Conservation (phyloP, 2,329 filamentous ascomycete genomes). For the Ceratocystis cacaofunesta region DNA sequence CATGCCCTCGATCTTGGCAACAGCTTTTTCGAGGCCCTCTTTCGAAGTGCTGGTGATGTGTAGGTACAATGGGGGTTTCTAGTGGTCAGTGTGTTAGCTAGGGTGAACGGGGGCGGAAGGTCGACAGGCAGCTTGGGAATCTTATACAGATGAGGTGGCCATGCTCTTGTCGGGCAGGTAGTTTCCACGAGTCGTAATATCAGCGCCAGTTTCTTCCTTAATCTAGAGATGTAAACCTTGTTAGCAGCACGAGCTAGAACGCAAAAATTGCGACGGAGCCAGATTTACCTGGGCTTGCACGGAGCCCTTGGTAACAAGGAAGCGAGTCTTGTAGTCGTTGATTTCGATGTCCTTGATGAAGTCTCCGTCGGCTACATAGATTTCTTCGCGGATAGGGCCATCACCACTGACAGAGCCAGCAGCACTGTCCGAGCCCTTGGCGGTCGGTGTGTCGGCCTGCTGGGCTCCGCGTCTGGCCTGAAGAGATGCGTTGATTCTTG, state of each 20-base stretch:
- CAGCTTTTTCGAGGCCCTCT: conserved; percentile 76
- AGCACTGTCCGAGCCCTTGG: conserved; percentile 34
- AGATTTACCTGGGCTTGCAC: conserved; percentile 95
- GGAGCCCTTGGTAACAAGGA: conserved; percentile 89
- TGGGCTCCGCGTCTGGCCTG: conserved; percentile 81
- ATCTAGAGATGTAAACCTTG: conserved; percentile 49
- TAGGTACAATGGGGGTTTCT: conserved; percentile 89
- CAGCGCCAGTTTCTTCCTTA: conserved; percentile 98
- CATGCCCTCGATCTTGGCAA: conserved; percentile 78
- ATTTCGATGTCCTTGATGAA: conserved; percentile 99
- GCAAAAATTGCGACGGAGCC: background rate
- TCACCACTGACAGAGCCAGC: conserved; percentile 24
- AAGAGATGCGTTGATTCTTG: conserved; percentile 69
- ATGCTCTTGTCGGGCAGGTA: conserved; percentile 97
- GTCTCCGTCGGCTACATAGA: conserved; percentile 92
- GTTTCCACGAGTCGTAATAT: conserved; percentile 94
- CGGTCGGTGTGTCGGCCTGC: conserved; percentile 76
- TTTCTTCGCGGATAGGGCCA: conserved; percentile 60
- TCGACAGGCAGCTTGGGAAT: background rate
- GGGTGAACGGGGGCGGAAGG: background rate
- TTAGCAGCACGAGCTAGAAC: background rate
- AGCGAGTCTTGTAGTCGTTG: conserved; percentile 92
- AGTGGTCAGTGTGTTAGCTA: conserved; percentile 16
- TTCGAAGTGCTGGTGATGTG: conserved; percentile 90
- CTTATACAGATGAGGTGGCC: conserved; percentile 76